Percentiles rank a stretch among this genome's conserved stretches.
phyloP scores from a whole-genome alignment of 768 basidiomycete genomes.

The Kondoa malvinella region DNA sequence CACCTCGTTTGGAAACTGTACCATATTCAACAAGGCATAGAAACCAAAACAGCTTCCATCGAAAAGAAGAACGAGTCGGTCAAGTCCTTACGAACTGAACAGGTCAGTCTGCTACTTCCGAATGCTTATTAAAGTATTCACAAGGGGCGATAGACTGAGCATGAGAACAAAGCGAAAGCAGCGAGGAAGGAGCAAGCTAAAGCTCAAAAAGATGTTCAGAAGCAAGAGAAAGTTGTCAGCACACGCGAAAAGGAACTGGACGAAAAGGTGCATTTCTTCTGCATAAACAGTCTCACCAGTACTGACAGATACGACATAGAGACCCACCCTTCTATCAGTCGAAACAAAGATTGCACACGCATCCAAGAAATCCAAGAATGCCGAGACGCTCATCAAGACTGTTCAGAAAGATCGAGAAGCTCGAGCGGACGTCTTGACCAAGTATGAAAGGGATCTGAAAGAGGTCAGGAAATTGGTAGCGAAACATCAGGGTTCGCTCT shows the following conservation, averaged over 20 bases:
- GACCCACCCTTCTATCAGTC: slow-evolving; percentile 62
- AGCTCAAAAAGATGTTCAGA: slow-evolving; percentile 54
- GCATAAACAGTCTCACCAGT: neutral
- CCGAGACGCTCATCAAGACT: slow-evolving; percentile 46
- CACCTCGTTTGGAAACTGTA: slow-evolving; percentile 74
- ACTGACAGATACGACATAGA: too few relatives aligned
- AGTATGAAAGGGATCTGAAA: slow-evolving; percentile 48
- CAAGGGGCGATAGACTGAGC: slow-evolving; percentile 28
- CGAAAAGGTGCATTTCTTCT: slow-evolving; percentile 44
- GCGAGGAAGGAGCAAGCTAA: slow-evolving; percentile 67
- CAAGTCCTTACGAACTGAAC: slow-evolving; percentile 46
- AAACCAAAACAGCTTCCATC: slow-evolving; percentile 52
- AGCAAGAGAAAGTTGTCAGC: slow-evolving; percentile 74
- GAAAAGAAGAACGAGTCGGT: slow-evolving; percentile 57
- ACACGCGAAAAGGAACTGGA: slow-evolving; percentile 79
- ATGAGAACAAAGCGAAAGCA: slow-evolving; percentile 53
- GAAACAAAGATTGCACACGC: slow-evolving; percentile 81
- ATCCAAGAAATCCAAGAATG: slow-evolving; percentile 56
- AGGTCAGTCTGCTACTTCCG: slow-evolving; percentile 20
- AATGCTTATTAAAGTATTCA: neutral
- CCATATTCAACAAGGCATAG: slow-evolving; percentile 71
- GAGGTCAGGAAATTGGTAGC: slow-evolving; percentile 53
- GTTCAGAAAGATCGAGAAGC: slow-evolving; percentile 41
- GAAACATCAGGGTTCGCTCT: slow-evolving; percentile 52
- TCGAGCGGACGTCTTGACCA: slow-evolving; percentile 31